Base-by-base conservation (phyloP, 2,329 filamentous ascomycete species). In the Hypomyces perniciosus region DNA sequence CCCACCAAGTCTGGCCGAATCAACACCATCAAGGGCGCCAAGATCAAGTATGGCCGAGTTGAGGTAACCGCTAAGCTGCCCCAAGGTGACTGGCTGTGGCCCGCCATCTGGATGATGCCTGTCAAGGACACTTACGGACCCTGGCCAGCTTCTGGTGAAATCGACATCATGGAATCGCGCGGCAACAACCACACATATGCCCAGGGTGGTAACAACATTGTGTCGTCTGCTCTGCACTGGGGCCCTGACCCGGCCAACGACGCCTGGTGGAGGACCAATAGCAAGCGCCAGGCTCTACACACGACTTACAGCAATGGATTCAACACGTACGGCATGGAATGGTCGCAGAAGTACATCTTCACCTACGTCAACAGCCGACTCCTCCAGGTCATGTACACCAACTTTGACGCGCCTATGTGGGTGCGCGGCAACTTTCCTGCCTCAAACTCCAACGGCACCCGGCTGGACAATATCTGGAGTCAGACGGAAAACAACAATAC, bases 31-130 rank as follows among this genome's bases (percentile, higher is more conserved):
- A 79, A 79, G 40, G 81, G 84, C 12, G 82, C 82, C 6, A 77
- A 71, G 12, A 88, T 95, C 73, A 88, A 83, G 68, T 95, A 88
- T 64, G 89, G 89, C 44, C 85, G 87, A 40, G 78, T 95, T 47
- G 87, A 95, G 65, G 88, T 95, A 5, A 83, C 78, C 1, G 89
- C 89, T 28, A 85, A 85, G 68, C 71, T 93, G 29, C 88, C 89
- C 4, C 68, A 74, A 44, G 89, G 89, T 48, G 88, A 93, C 70
- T 93, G 89, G 89, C 77, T 95, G 8, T 93, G 89, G 89, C 89
- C 89, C 2, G 88, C 88, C n/a, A 92, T 95, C 61, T 91, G 87
- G 86, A 88, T 95, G 86, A 75, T 93, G 73, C 89, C 89, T 1
- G 81, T 81, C 43, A 74, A 84, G 40, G 76, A 83, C 48, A 83